Base-by-base conservation (phyloP, 352 stramenopile genomes). In the Globisporangium parvum region DNA sequence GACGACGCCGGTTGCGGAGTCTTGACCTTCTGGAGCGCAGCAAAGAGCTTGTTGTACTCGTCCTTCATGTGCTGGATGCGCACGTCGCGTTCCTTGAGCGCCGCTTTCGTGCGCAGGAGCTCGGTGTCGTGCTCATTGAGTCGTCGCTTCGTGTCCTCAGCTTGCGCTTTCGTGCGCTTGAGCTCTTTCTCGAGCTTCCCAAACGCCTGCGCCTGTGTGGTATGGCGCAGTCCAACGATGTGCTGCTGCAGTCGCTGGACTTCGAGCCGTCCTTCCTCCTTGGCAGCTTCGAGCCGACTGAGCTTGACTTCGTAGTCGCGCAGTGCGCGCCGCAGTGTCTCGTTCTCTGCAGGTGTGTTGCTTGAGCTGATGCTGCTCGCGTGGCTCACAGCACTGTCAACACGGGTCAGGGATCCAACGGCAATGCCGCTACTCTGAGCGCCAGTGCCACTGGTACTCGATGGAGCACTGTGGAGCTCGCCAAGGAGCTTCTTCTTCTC, bases 41-140 rank as follows among this genome's bases (percentile, higher is more conserved):
- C 59, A 44, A 92, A 92, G 14, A 92, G 52, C 39, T 76, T 85
- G 51, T 79, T 75, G 60, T 92, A 92, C 56, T 92, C 81, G 41
- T 80, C 67, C 37, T 78, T 83, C 80, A 87, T 90, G 24, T 70
- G 64, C 15, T 73, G 62, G 26, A 85, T 69, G n/a, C 69, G 54
- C 9, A 41, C 41, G 12, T 85, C 75, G 15, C 73, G 71, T 55
- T 87, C 75, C 57, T 85, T 88, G 12, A 88, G 47, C 2, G 55
- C 42, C 3, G 63, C 71, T 44, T 77, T 73, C 4, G 67, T 80
- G 14, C 79, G 73, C 39, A 89, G 33, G 24, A 87, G 55, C 45
- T 87, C 79, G 5, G 70, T 60, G 10, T 87, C 78, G 14, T 58
- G 68, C 17, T 86, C 74, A 0, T 28, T 40, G 20, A 80, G 40